Evolutionary conservation across 176 grass and related monocot species (phyloP).

Genomic region (Saccharum spontaneum): DNA sequence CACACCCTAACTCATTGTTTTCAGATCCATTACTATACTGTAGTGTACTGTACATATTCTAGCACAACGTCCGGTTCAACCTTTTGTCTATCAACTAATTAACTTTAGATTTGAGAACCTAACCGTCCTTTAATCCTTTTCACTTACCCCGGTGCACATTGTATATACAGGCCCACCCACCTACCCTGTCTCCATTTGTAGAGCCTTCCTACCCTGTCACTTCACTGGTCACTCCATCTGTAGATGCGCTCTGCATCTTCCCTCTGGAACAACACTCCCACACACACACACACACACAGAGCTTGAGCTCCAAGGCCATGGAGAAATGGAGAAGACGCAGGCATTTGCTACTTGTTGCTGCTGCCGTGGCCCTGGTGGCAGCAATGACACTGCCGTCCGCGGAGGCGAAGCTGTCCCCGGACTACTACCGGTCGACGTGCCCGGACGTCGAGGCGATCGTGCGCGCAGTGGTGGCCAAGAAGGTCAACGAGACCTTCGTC

Average conservation of each 20-base stretch:
- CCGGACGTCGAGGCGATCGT: constrained; percentile 59
- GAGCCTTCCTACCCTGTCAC: neutral
- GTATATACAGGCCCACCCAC: constrained; percentile 1
- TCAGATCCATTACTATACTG: no score
- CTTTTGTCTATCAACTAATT: no score
- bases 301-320: constrained; percentile 13
- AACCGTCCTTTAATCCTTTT: neutral
- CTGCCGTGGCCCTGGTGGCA: neutral
- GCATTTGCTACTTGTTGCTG: neutral
- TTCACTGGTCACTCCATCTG: neutral
- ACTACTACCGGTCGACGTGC: constrained; percentile 48
- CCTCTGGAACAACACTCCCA: neutral
- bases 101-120: no score
- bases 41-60: no score
- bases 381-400: neutral
- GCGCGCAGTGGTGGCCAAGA: constrained; percentile 38
- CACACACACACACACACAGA: neutral
- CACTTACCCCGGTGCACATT: constrained; percentile 13
- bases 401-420: constrained; percentile 35
- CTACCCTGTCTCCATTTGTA: neutral
- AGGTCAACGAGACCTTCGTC: constrained; percentile 52
- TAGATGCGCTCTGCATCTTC: neutral
- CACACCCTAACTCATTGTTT: no score
- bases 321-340: constrained; percentile 24
- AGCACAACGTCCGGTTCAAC: no score